A percentile compares a stretch with the other conserved stretches of the same genome.
phyloP scores from a whole-genome alignment of 2,329 filamentous ascomycete species.

The Calonectria crousiana region DNA sequence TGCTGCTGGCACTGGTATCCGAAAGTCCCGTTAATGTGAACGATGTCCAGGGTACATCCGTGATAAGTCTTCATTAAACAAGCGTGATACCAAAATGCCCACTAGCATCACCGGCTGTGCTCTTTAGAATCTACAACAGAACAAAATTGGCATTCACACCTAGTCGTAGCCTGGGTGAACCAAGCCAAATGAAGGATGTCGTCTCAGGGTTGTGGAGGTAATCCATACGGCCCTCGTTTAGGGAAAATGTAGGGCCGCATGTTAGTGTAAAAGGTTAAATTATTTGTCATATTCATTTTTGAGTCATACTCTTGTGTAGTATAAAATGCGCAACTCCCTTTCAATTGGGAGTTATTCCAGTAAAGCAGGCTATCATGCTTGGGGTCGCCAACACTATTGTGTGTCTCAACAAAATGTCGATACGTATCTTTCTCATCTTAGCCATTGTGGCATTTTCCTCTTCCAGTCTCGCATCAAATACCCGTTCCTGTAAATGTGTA shows the following conservation, averaged over 20 bases:
- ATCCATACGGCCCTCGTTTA: too few species aligned
- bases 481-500: background rate
- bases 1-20: too few species aligned
- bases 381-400: background rate
- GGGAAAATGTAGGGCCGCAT: too few species aligned
- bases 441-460: background rate
- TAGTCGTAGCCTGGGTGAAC: background rate
- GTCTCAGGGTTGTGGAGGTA: too few species aligned
- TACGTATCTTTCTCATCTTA: background rate
- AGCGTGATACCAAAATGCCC: background rate
- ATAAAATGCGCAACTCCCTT: background rate
- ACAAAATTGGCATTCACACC: background rate
- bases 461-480: too few species aligned
- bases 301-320: background rate
- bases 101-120: background rate
- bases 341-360: background rate
- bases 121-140: background rate
- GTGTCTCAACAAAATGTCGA: background rate
- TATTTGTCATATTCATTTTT: background rate
- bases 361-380: background rate
- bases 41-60: background rate
- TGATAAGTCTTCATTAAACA: background rate
- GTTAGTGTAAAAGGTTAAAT: too few species aligned
- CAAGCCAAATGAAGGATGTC: too few species aligned
- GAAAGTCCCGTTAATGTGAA: too few species aligned